Percentiles rank a stretch among this genome's conserved stretches.
Evolutionary conservation across 805 yeast species (phyloP).

Genomic region (Zygoascus bituminiphila): DNA sequence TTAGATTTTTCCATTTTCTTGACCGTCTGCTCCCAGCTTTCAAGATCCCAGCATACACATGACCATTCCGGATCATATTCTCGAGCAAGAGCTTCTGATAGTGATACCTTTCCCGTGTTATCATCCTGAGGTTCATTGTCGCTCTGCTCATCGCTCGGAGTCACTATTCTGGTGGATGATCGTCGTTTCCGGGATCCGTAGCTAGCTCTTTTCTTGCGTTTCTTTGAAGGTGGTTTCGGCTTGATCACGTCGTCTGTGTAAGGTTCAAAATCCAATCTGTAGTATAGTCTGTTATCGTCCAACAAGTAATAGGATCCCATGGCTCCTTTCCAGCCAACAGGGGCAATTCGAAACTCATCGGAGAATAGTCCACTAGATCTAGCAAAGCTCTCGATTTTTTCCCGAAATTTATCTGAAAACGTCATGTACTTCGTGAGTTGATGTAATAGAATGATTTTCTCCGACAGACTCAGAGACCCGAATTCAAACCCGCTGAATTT

Average conservation of each 20-base stretch:
- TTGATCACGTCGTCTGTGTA: conserved; percentile 11
- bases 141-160: conserved; percentile 12
- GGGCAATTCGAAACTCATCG: conserved; percentile 23
- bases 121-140: conserved; percentile 13
- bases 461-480: conserved; percentile 11
- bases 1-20: conserved; percentile 14
- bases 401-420: conserved; percentile 15
- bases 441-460: conserved; percentile 15
- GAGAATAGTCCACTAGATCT: conserved; percentile 4
- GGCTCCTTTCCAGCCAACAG: conserved; percentile 25
- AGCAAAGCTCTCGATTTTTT: conserved; percentile 9
- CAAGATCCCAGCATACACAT: conserved; percentile 26
- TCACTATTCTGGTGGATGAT: conserved; percentile 6
- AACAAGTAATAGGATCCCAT: conserved; percentile 25
- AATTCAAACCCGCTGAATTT: conserved; percentile 6
- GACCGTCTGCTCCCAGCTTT: conserved; percentile 23
- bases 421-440: conserved; percentile 17
- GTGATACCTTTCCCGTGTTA: conserved; percentile 9
- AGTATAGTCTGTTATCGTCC: conserved; percentile 31
- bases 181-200: conserved; percentile 9
- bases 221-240: not conserved
- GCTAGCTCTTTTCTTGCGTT: not conserved
- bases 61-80: conserved; percentile 23
- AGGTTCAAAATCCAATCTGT: conserved; percentile 14
- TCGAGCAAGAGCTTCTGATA: conserved; percentile 13